Conservation (phyloP, 345 rosid genomes). For the Erodium maritimum region DNA sequence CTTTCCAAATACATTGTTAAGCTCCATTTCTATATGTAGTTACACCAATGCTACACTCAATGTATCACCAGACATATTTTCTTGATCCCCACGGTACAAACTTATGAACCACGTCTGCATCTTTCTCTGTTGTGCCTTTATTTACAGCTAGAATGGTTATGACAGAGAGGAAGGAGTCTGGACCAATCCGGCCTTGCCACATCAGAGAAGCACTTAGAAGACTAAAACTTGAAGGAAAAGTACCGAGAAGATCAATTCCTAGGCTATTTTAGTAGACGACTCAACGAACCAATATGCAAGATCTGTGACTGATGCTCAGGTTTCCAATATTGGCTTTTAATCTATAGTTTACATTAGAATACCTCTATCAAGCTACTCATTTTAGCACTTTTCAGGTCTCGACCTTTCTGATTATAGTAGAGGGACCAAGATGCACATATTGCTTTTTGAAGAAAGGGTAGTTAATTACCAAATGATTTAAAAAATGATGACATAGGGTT, state of each 20-base stretch:
- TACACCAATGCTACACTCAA: no score
- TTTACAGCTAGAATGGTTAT: conserved; percentile 23
- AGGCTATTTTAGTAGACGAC: conserved; percentile 16
- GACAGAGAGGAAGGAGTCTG: conserved; percentile 25
- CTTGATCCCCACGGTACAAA: no score
- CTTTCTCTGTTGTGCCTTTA: not conserved
- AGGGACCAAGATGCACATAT: no score
- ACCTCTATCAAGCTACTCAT: no score
- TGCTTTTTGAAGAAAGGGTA: no score
- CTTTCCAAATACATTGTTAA: not conserved
- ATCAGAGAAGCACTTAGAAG: conserved; percentile 28
- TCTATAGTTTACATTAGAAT: no score
- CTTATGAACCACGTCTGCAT: not conserved
- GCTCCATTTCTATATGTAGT: not conserved
- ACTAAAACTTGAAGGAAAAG: conserved; percentile 26
- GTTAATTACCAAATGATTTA: no score
- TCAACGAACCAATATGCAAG: conserved; percentile 4
- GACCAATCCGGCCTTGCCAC: conserved; percentile 32
- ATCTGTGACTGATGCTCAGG: not conserved
- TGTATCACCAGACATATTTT: no score
- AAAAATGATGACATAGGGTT: no score
- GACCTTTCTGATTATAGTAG: no score
- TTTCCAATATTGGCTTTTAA: not conserved
- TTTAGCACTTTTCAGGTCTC: no score
- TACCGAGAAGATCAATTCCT: conserved; percentile 26